Percentiles rank a stretch among this genome's conserved stretches.
phyloP scores from a whole-genome alignment of 169 alveolate genomes.

The Neospora caninum region DNA sequence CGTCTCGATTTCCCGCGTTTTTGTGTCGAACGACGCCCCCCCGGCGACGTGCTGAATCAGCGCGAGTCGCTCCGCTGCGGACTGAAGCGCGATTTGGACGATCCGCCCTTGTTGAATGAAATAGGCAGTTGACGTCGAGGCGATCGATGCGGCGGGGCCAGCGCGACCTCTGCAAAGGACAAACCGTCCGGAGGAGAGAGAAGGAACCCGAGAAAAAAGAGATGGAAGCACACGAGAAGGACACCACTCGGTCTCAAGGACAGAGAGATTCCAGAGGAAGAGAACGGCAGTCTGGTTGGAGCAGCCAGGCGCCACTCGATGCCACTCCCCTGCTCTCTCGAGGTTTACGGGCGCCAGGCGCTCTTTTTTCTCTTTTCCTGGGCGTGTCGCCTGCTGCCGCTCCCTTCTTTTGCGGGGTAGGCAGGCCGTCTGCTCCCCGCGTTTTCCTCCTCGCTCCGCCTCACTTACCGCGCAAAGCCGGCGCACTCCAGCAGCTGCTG shows the following conservation, averaged over 20 bases:
- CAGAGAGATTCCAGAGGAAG: too few relatives aligned
- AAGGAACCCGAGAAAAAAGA: neutral
- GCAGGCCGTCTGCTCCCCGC: too few relatives aligned
- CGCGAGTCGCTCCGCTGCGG: constrained; percentile 3
- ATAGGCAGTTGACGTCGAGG: neutral
- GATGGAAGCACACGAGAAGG: neutral
- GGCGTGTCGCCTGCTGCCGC: too few relatives aligned
- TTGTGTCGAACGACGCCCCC: constrained; percentile 21
- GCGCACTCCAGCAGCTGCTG: constrained; percentile 38
- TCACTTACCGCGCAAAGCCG: constrained; percentile 12
- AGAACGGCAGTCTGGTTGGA: too few relatives aligned
- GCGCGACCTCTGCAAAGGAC: neutral
- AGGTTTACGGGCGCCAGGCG: too few relatives aligned
- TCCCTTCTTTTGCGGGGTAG: too few relatives aligned
- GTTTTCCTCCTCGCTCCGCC: too few relatives aligned
- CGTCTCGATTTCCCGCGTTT: constrained; percentile 4
- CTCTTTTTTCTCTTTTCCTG: too few relatives aligned
- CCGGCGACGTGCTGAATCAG: constrained; percentile 2
- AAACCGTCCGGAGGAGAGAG: neutral
- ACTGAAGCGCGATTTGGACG: constrained; percentile 11
- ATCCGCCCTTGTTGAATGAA: constrained; percentile 32
- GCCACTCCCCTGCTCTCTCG: too few relatives aligned
- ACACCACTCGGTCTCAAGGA: neutral
- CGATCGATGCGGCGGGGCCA: neutral
- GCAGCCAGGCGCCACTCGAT: too few relatives aligned